A percentile compares a stretch with the other conserved stretches of the same genome.
Conservation (phyloP, 768 basidiomycete species). For the Jaapia argillacea region DNA sequence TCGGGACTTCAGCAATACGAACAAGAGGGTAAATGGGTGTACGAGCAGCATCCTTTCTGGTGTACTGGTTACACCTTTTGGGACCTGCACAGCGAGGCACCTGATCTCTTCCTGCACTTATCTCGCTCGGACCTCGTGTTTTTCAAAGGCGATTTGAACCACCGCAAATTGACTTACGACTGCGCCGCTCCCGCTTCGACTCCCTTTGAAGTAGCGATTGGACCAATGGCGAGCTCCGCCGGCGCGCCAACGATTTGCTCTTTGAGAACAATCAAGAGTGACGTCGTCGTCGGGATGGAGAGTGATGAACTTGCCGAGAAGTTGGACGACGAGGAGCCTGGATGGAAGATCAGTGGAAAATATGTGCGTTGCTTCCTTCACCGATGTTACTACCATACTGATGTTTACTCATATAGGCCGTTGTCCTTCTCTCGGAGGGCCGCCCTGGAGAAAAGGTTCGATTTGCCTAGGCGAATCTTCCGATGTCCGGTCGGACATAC, state of each 20-base stretch:
- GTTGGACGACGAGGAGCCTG: constrained; percentile 78
- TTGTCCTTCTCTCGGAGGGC: constrained; percentile 80
- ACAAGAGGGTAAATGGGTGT: constrained; percentile 86
- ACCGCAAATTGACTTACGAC: constrained; percentile 84
- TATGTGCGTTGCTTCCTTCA: constrained; percentile 50
- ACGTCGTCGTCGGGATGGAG: constrained; percentile 86
- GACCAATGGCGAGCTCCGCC: constrained; percentile 80
- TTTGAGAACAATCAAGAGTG: constrained; percentile 88
- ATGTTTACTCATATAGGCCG: constrained; percentile 41
- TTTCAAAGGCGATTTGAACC: constrained; percentile 94
- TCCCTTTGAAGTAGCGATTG: constrained; percentile 85
- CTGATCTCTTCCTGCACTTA: constrained; percentile 87
- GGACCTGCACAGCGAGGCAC: constrained; percentile 76
- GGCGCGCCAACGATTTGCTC: constrained; percentile 85
- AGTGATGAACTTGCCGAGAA: constrained; percentile 65
- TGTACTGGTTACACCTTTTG: constrained; percentile 95
- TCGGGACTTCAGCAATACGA: constrained; percentile 62
- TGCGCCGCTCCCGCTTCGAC: constrained; percentile 81
- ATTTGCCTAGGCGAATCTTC: constrained; percentile 58
- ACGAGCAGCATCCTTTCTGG: constrained; percentile 93
- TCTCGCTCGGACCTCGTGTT: constrained; percentile 83
- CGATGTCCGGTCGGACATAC: no score
- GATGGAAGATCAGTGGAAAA: constrained; percentile 98
- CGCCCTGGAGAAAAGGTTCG: constrained; percentile 82
- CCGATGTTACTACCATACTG: constrained; percentile 1